Base-by-base conservation (phyloP, 2,329 filamentous ascomycete genomes). In the Pseudocercospora vitis region DNA sequence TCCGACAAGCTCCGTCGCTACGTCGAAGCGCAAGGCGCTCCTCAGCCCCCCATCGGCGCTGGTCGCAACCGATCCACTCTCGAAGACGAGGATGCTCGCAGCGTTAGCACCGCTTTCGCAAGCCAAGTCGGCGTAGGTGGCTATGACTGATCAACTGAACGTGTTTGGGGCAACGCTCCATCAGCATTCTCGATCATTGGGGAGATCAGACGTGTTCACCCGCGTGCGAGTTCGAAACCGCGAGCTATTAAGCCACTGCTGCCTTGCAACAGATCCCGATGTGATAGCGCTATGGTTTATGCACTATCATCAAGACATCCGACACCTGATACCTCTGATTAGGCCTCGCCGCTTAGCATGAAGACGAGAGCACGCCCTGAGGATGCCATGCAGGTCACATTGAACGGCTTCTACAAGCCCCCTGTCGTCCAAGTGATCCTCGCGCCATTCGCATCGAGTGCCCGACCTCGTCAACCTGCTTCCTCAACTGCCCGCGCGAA, bases 1-100 rank as follows among this genome's bases (percentile, higher is more conserved):
- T 91, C 87, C 48, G 94, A 99, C 69, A 89, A 94, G 44, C 80
- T 99, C 57, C 95, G 94, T 75, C 88, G 94, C 63, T 97, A 96
- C 66, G 89, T 96, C 23, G 94, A 97, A 72, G 77, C 76, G 58
- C 63, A 66, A 53, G 84, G 83, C 18, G 57, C 59, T 16, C 57
- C 56, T 29, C 59, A 89, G 85, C 69, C 83, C 86, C 67, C 67
- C 7, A 67, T 69, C 39, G 67, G 67, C 18, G 48, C 89, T 83
- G 67, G 85, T 82, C 49, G 78, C 75, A 54, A 87, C 86, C 65
- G 56, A 32, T 52, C 51, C 14, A 53, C 33, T 6, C 33, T 56
- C 46, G 75, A 87, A 58, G 94, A 99, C 63, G 94, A 99, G 63
- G 94, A 97, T 70, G 90, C 94, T 67, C 90, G 94, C 74, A 97